These are phyloP conservation scores for Fusarium sacchari DNA, from an alignment of 2,329 filamentous ascomycete species.

Conservation along the genomic window DNA sequence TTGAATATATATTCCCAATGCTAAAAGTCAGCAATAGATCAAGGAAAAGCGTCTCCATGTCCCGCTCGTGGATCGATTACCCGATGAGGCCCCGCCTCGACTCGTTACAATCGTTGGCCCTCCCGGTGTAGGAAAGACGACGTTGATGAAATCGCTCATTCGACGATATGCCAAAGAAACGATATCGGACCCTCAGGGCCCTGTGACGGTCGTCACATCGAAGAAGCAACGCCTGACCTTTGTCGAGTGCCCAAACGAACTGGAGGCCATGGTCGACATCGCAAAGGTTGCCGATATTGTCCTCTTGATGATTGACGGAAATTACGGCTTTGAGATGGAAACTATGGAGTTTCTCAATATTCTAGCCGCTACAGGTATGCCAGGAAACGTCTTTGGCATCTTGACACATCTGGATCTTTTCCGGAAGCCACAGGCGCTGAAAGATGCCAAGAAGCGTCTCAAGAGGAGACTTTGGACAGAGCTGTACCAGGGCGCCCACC, in stretches of 20 bases:
- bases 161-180: slow-evolving; percentile 96
- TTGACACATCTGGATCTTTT: slow-evolving; percentile 97
- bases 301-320: slow-evolving; percentile 97
- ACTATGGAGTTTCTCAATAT: slow-evolving; percentile 99
- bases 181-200: slow-evolving; percentile 86
- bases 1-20: neutral
- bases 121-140: slow-evolving; percentile 95
- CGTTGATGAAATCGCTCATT: slow-evolving; percentile 92
- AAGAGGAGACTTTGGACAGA: slow-evolving; percentile 98
- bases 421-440: slow-evolving; percentile 89
- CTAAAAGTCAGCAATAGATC: slow-evolving; percentile 64
- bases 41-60: slow-evolving; percentile 98
- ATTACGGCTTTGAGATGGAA: slow-evolving; percentile 99
- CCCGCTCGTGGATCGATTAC: slow-evolving; percentile 92
- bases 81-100: slow-evolving; percentile 93
- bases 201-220: slow-evolving; percentile 94
- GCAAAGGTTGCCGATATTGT: slow-evolving; percentile 98
- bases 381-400: slow-evolving; percentile 97
- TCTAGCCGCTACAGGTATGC: slow-evolving; percentile 94
- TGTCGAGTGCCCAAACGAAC: slow-evolving; percentile 94
- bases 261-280: slow-evolving; percentile 96
- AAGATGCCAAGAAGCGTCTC: slow-evolving; percentile 93
- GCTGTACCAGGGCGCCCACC: slow-evolving; percentile 93
- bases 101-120: slow-evolving; percentile 95
- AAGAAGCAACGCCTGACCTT: slow-evolving; percentile 96